Evolutionary conservation across 1,284 basidiomycete species (phyloP), one percentile per base, ranked within the genome.

Genomic region (Wallemia hederae): DNA sequence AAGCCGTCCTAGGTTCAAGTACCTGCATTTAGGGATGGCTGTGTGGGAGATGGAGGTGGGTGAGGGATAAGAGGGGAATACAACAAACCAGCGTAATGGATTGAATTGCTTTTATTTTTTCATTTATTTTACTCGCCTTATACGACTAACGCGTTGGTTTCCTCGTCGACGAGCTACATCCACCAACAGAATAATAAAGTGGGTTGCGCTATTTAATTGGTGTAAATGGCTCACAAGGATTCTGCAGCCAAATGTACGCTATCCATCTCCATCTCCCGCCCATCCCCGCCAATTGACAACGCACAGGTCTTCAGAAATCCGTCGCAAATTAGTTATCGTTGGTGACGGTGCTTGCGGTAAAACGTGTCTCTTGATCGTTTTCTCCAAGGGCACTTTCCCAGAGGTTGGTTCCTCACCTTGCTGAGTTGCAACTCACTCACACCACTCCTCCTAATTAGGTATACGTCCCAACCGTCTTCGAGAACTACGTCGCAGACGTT

Each of bases 321-420:
- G 79, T 67, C 74, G 80, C 55, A 84, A 85, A 71, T 75, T 84
- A 3, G 83, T 85, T 1, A 81, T 94, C 5, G 81, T 88, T 63
- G 90, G 90, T 34, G 90, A 96, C 71, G 90, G 90, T 65, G 90
- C 88, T 59, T 89, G 84, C 67, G 89, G 89, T 27, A 77, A 77
- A 69, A 73, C 73, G 25, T 29, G 66, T 62, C 11, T 60, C 9
- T 25, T 22, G 49, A 49, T 49, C 39, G 39, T 49, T 49, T 49
- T 49, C 39, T 49, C 39, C 11, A 74, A 83, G 62, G 84, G 84
- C 28, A 86, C 83, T 76, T 87, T 87, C 69, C 88, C 85, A 2
- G 89, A 86, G 9, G 85, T 59, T 61, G 39, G 24, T 49, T n/a
- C 29, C 17, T 26, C 27, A 25, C 11, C 55, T 57, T 61, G 34